Evolutionary conservation across 2,329 filamentous ascomycete genomes (phyloP).

Genomic region (Aspergillus terreus): DNA sequence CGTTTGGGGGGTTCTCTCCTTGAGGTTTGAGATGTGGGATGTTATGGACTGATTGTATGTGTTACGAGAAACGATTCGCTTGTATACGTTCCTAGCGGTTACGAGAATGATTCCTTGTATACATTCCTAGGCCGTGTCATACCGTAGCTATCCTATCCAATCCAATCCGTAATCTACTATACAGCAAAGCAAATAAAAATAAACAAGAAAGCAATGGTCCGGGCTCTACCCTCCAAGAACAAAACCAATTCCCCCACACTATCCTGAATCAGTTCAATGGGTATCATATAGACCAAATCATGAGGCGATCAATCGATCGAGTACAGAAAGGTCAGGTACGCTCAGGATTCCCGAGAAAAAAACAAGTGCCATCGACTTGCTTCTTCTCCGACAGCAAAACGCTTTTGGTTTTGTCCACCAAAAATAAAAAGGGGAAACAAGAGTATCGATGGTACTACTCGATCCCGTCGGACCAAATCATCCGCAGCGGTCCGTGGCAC

Average conservation of each 20-base stretch:
- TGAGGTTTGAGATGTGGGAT: background rate
- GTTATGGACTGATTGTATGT: background rate
- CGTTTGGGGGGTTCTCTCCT: slow-evolving; percentile 4
- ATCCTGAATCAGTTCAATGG: slow-evolving; percentile 6
- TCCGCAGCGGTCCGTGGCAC: background rate
- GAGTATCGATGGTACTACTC: too few relatives aligned
- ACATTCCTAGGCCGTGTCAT: background rate
- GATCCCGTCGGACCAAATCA: too few relatives aligned
- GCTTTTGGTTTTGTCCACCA: background rate
- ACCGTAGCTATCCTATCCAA: background rate
- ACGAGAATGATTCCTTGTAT: background rate
- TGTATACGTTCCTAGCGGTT: background rate
- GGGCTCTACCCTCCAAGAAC: too few relatives aligned
- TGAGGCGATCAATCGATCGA: background rate
- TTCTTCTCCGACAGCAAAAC: background rate
- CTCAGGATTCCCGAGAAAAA: background rate
- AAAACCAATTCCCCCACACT: background rate
- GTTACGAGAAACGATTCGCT: background rate
- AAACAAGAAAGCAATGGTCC: background rate
- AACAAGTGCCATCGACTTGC: background rate
- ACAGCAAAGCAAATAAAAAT: background rate
- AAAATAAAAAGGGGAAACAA: background rate
- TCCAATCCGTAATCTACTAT: background rate
- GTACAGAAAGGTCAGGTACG: background rate
- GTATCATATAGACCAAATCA: slow-evolving; percentile 8